These are phyloP conservation scores for Plasmopara halstedii DNA, from an alignment of 352 stramenopile genomes.

Conservation along the genomic window DNA sequence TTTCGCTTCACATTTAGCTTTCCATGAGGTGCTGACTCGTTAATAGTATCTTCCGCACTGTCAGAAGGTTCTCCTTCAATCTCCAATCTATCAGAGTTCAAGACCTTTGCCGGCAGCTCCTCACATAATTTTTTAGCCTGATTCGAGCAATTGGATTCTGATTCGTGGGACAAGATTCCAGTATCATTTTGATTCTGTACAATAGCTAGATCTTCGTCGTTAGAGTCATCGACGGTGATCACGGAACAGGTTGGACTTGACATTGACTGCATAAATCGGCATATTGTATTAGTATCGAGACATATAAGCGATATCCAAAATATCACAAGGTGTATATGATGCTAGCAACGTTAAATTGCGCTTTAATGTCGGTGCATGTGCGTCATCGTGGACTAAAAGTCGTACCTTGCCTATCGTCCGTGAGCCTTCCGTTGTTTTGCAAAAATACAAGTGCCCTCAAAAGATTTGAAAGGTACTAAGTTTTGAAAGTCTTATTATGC, in stretches of 20 bases:
- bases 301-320: neutral
- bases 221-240: slow-evolving; percentile 47
- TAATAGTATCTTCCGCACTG: slow-evolving; percentile 1
- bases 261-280: slow-evolving; percentile 12
- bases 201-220: slow-evolving; percentile 23
- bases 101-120: slow-evolving; percentile 1
- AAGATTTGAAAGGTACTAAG: slow-evolving; percentile 1
- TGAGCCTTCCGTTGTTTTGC: slow-evolving; percentile 8
- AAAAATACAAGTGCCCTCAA: slow-evolving; percentile 1
- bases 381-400: neutral
- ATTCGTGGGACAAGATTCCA: slow-evolving; percentile 18
- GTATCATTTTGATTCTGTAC: slow-evolving; percentile 1
- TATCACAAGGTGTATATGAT: neutral
- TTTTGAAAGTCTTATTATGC: neutral
- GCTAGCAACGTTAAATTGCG: neutral
- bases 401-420: slow-evolving; percentile 8
- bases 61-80: slow-evolving; percentile 3
- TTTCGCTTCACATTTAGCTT: slow-evolving; percentile 1
- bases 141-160: slow-evolving; percentile 6
- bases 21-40: neutral
- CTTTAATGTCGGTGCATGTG: neutral
- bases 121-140: slow-evolving; percentile 12
- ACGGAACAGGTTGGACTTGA: slow-evolving; percentile 21
- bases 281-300: slow-evolving; percentile 8
- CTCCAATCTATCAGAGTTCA: slow-evolving; percentile 3